Evolutionary conservation across 768 basidiomycete genomes (phyloP).

Genomic region (Exidia glandulosa): DNA sequence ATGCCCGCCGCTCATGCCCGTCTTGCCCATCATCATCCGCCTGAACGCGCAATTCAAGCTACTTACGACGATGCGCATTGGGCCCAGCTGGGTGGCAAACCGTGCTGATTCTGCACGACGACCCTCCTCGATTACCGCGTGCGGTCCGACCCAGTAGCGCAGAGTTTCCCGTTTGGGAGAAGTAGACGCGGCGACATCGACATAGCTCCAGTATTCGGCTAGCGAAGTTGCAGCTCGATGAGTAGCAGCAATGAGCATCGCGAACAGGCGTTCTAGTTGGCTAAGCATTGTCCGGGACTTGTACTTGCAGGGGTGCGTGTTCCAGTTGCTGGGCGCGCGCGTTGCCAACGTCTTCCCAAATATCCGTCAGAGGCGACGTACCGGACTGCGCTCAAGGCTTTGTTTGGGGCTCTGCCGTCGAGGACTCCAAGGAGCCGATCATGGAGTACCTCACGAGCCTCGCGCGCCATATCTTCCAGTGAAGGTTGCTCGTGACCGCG

Average conservation of each 20-base stretch:
- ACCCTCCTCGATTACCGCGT: slow-evolving; percentile 65
- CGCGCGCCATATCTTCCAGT: slow-evolving; percentile 60
- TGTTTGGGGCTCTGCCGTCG: slow-evolving; percentile 64
- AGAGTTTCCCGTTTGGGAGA: slow-evolving; percentile 60
- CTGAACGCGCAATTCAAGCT: slow-evolving; percentile 87
- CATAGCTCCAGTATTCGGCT: slow-evolving; percentile 53
- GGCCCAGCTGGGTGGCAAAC: slow-evolving; percentile 96
- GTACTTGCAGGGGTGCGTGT: slow-evolving; percentile 61
- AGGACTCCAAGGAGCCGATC: slow-evolving; percentile 60
- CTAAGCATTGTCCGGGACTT: slow-evolving; percentile 62
- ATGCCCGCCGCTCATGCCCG: slow-evolving; percentile 85
- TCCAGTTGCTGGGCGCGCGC: neutral
- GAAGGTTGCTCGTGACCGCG: slow-evolving; percentile 46
- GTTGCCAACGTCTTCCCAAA: slow-evolving; percentile 35
- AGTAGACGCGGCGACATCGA: slow-evolving; percentile 54
- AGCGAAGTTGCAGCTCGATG: slow-evolving; percentile 49
- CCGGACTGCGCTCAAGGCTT: slow-evolving; percentile 53
- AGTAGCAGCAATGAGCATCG: slow-evolving; percentile 30
- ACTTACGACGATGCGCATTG: slow-evolving; percentile 83
- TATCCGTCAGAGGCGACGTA: slow-evolving; percentile 64
- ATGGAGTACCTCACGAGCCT: slow-evolving; percentile 59
- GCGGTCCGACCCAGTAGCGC: slow-evolving; percentile 57
- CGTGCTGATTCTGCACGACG: slow-evolving; percentile 70
- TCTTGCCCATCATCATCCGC: slow-evolving; percentile 87
- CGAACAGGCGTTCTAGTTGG: slow-evolving; percentile 25